A percentile compares a stretch with the other conserved stretches of the same genome.
Conservation (phyloP, 139 green algal genomes). For the Mesotaenium endlicherianum region DNA sequence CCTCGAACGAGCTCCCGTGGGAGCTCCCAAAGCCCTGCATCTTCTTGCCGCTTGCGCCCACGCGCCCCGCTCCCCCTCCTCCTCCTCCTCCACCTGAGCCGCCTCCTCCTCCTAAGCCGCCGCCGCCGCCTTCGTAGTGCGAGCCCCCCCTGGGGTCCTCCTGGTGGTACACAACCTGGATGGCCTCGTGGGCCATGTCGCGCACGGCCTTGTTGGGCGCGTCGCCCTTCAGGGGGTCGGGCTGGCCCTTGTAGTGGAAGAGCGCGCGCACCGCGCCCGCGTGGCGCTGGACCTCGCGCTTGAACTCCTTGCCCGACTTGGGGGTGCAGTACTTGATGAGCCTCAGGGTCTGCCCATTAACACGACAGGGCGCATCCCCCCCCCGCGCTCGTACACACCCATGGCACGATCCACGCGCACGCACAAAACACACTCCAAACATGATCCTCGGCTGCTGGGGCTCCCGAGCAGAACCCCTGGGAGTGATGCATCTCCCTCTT, state of each 20-base stretch:
- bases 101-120: not conserved
- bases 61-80: not conserved
- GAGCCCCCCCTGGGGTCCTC: not conserved
- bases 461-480: no score
- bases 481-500: no score
- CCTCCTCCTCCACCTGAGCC: not conserved
- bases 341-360: not conserved
- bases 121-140: not conserved
- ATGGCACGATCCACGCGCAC: no score
- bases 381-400: no score
- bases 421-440: no score
- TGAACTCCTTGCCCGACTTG: slow-evolving; percentile 35
- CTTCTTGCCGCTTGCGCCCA: not conserved
- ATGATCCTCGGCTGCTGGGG: no score
- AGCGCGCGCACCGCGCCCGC: slow-evolving; percentile 29
- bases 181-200: slow-evolving; percentile 36
- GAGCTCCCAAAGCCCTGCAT: slow-evolving; percentile 36
- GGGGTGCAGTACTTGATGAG: slow-evolving; percentile 21
- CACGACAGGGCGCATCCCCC: no score
- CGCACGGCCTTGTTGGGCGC: slow-evolving; percentile 47
- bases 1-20: not conserved
- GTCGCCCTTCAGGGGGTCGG: slow-evolving; percentile 48
- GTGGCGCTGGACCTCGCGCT: slow-evolving; percentile 31
- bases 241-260: slow-evolving; percentile 48
- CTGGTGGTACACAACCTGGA: slow-evolving; percentile 35